Evolutionary conservation across 345 rosid species (phyloP), one percentile per base, ranked within the genome.

Genomic region (Erysimum cheiranthoides): DNA sequence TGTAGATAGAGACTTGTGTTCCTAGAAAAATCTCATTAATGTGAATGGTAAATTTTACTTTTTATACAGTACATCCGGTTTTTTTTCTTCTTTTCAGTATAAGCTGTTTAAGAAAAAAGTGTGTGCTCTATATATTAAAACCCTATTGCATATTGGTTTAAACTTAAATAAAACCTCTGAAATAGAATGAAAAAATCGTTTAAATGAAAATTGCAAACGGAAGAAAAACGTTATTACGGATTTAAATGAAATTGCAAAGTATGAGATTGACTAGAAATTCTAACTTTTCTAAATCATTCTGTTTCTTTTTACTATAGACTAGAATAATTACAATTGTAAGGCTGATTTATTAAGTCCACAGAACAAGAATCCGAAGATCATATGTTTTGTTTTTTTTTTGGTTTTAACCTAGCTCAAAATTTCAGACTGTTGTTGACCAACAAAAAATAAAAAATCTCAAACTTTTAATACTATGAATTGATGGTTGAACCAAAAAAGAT

Each of bases 1-100:
- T 54, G 0, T 70, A 76, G 75, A 76, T 63, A 27, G 59, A 43
- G 66, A 76, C 45, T 42, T 52, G 17, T 16, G 6, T 35, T 43
- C 71, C 65, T 43, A 16, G 35, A 61, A 70, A 69, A 62, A 42
- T 58, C 61, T 58, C 78, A 53, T 51, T 12, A 31, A 31, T 40
- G 27, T 68, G 64, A 12, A 76, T 8, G 8, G 31, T 49, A 12
- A 54, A 18, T 34, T 7, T 32, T 10, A n/a, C n/a, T 2, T 14
- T 56, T 54, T 34, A 21, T 21, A 21, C 25, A 21, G 25, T 21
- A 21, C 25, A 21, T 21, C 25, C 25, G n/a, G n/a, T 21, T 21
- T 21, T 21, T 21, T 21, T 21, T 1, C 1, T 21, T 21, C 25
- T 21, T 21, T 21, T 21, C 25, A 21, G 25, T 21, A 0, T 21